These are phyloP conservation scores for Gremmenia infestans DNA, from an alignment of 2,329 filamentous ascomycete species.

Conservation along the genomic window DNA sequence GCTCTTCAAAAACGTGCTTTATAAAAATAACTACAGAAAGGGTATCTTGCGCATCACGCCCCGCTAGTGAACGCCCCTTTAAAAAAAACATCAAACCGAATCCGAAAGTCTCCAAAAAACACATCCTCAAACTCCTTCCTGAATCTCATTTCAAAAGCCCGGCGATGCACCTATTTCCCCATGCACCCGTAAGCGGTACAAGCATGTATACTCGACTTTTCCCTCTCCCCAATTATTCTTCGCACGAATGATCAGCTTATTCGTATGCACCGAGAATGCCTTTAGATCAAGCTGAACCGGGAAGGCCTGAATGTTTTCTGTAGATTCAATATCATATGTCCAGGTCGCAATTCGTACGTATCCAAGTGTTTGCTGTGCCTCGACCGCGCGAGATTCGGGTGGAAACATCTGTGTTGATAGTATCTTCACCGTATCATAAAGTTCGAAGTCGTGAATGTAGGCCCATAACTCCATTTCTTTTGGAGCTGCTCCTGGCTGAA, in stretches of 20 bases:
- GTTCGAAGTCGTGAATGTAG: conserved; percentile 43
- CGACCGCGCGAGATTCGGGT: conserved; percentile 24
- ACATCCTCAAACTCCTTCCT: no score
- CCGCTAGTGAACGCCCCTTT: no score
- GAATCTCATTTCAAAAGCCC: no score
- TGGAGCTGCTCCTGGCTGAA: conserved; percentile 59
- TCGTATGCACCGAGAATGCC: conserved; percentile 42
- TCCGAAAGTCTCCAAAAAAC: no score
- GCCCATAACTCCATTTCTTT: conserved; percentile 67
- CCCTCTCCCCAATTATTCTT: conserved; percentile 53
- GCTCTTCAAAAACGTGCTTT: no score
- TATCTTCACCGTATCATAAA: conserved; percentile 34
- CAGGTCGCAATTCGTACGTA: conserved; percentile 57
- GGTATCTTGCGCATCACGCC: no score
- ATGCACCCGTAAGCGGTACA: conserved; percentile 59
- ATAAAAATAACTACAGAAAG: no score
- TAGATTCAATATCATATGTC: conserved; percentile 43
- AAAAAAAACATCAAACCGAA: no score
- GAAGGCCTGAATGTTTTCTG: conserved; percentile 44
- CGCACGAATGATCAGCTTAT: conserved; percentile 50
- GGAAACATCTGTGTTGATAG: conserved; percentile 34
- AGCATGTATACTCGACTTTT: conserved; percentile 52
- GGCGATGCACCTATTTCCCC: conserved; percentile 30
- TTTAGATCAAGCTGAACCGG: conserved; percentile 46
- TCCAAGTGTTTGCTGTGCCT: conserved; percentile 24